phyloP scores from a whole-genome alignment of 352 stramenopile genomes.

The Phytopythium vexans region DNA sequence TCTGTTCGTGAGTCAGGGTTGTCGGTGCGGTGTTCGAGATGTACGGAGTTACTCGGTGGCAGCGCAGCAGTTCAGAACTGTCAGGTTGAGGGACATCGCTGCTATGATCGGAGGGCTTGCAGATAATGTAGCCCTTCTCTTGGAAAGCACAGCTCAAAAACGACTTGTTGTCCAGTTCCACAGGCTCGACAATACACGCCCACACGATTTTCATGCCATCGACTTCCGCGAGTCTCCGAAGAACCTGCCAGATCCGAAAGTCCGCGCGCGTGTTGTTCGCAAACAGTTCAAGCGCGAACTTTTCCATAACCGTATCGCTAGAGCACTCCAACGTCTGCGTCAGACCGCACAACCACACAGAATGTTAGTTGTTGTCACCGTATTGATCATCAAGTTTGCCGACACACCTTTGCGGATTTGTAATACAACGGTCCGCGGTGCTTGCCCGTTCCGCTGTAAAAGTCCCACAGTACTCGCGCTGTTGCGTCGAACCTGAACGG shows the following conservation, averaged over 20 bases:
- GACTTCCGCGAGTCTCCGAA: conserved; percentile 46
- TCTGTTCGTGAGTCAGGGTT: conserved; percentile 16
- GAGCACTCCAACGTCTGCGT: neutral
- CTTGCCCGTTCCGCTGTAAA: conserved; percentile 14
- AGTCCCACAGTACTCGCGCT: conserved; percentile 10
- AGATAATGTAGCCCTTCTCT: conserved; percentile 55
- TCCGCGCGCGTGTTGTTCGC: conserved; percentile 20
- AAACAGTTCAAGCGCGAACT: conserved; percentile 24
- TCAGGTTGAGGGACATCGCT: too few species aligned
- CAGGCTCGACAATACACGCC: conserved; percentile 37
- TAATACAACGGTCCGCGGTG: conserved; percentile 17
- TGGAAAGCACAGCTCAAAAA: conserved; percentile 31
- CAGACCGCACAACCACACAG: neutral
- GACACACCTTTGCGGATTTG: conserved; percentile 9
- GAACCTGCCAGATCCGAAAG: conserved; percentile 46
- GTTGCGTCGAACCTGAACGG: conserved; percentile 7
- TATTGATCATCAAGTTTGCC: too few species aligned
- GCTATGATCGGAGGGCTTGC: conserved; percentile 12
- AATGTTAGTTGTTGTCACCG: conserved; percentile 1
- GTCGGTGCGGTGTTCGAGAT: conserved; percentile 4
- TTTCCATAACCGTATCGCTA: neutral
- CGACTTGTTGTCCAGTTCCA: conserved; percentile 48
- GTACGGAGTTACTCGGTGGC: neutral
- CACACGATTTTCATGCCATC: conserved; percentile 51
- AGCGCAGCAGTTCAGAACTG: neutral